A percentile compares a stretch with the other conserved stretches of the same genome.
These are phyloP conservation scores for Bruguiera hainesii DNA, from an alignment of 441 rosid species.

Conservation along the genomic window DNA sequence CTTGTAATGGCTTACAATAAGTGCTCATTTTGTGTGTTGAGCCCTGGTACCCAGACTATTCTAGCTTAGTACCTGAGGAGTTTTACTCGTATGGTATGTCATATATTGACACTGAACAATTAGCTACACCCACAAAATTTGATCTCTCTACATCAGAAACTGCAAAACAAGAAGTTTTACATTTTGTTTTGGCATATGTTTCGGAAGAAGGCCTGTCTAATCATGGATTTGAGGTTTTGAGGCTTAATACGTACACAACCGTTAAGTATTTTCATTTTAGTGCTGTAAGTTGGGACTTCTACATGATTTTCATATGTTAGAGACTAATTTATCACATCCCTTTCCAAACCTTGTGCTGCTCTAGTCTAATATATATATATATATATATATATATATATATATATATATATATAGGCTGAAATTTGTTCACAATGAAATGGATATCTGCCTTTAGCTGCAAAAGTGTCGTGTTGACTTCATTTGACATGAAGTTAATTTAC, in stretches of 20 bases:
- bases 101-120: not conserved
- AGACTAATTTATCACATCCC: not conserved
- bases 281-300: not conserved
- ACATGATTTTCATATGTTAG: not conserved
- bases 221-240: constrained; percentile 88
- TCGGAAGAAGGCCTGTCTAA: constrained; percentile 76
- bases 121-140: constrained; percentile 9
- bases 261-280: constrained; percentile 50
- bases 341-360: too few species aligned
- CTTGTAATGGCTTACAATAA: not conserved
- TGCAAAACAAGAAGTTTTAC: constrained; percentile 5
- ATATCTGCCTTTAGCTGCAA: too few species aligned
- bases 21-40: not conserved
- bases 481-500: too few species aligned
- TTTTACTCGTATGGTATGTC: not conserved
- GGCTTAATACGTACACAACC: constrained; percentile 89
- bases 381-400: too few species aligned
- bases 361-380: too few species aligned
- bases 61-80: too few species aligned
- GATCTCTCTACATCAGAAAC: constrained; percentile 10
- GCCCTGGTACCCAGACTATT: not conserved
- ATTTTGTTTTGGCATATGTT: constrained; percentile 25
- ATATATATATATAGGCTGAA: too few species aligned
- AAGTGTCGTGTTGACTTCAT: too few species aligned
- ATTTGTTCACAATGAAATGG: too few species aligned